Conservation (phyloP, 148 eudicot species). For the Persicaria maculosa region DNA sequence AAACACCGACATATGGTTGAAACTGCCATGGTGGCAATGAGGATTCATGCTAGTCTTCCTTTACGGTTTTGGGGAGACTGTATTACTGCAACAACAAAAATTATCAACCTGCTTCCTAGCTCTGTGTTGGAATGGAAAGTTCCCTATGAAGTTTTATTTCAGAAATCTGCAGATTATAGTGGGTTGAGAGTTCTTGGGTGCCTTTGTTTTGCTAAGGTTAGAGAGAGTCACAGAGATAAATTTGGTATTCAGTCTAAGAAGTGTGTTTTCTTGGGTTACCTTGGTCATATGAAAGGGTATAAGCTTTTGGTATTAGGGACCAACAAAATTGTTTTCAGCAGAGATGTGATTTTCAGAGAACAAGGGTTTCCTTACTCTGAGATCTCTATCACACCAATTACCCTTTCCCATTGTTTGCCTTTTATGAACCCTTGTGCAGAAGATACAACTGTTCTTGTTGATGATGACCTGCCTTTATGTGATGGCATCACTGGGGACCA, state of each 20-base stretch:
- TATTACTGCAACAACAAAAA: no score
- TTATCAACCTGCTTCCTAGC: no score
- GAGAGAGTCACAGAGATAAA: neutral
- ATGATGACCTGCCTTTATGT: no score
- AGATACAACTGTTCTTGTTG: no score
- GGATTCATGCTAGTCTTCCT: neutral
- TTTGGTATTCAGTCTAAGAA: neutral
- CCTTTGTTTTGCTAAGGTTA: neutral
- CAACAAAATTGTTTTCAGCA: neutral
- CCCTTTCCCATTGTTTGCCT: no score
- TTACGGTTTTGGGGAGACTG: no score
- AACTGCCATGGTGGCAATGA: neutral
- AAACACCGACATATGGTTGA: slow-evolving; percentile 9
- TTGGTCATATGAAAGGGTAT: no score
- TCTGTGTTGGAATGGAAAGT: no score
- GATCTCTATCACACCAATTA: neutral
- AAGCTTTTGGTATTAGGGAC: neutral
- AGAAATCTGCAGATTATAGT: neutral
- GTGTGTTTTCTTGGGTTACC: neutral
- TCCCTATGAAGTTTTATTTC: no score
- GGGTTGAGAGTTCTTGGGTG: neutral
- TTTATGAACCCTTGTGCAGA: no score
- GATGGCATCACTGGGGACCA: no score
- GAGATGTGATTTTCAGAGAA: neutral
- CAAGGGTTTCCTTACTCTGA: neutral